These are phyloP conservation scores for Actinomortierella wolfii DNA, from an alignment of 371 early-diverging fungal species.

Conservation along the genomic window DNA sequence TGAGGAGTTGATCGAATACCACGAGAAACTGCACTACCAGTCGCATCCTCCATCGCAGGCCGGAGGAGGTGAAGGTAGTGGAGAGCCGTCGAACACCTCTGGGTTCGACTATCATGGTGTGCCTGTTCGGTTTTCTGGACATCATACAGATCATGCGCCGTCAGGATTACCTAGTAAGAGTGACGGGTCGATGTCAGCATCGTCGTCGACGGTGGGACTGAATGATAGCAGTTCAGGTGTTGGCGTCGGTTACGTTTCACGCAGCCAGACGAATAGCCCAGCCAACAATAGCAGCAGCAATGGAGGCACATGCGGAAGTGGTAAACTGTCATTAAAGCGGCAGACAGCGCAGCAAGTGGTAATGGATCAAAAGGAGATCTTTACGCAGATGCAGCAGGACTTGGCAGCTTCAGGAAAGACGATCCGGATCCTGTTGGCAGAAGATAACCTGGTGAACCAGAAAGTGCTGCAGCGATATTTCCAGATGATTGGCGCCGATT, in stretches of 20 bases:
- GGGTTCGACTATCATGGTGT: no score
- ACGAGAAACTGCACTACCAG: conserved; percentile 3
- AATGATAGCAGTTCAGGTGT: conserved; percentile 9
- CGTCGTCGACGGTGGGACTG: no score
- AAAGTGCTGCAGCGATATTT: conserved; percentile 62
- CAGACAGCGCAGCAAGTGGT: conserved; percentile 51
- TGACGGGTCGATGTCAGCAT: no score
- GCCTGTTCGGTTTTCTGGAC: no score
- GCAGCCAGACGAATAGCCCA: no score
- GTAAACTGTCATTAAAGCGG: conserved; percentile 24
- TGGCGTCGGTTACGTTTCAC: no score
- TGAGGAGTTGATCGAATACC: conserved; percentile 46
- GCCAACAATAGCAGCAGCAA: background rate
- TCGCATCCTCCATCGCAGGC: no score
- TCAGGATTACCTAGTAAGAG: no score
- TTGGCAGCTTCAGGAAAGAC: conserved; percentile 34
- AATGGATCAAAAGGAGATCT: conserved; percentile 59
- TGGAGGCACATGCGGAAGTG: conserved; percentile 1
- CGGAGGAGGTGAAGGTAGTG: no score
- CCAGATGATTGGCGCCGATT: conserved; percentile 53
- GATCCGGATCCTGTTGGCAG: conserved; percentile 47
- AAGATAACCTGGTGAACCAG: conserved; percentile 66
- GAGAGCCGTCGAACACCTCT: no score
- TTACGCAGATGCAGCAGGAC: conserved; percentile 57
- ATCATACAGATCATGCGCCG: no score